These are phyloP conservation scores for Taphrina pruni DNA, from an alignment of 1,139 yeast genomes.

Conservation along the genomic window DNA sequence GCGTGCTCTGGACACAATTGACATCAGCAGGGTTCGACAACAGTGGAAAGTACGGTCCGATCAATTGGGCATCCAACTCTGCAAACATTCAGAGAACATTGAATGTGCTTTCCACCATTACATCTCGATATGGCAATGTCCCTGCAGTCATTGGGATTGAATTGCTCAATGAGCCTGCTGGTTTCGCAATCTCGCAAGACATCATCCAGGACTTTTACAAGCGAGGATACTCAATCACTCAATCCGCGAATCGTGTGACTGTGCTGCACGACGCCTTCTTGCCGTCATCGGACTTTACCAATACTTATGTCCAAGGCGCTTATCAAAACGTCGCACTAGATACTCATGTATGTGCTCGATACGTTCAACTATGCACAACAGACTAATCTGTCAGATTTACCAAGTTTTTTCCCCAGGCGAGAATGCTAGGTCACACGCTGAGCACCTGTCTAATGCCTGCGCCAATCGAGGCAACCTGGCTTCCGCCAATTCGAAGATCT, in stretches of 20 bases:
- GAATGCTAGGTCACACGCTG: slow-evolving; percentile 62
- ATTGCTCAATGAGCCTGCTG: slow-evolving; percentile 88
- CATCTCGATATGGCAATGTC: slow-evolving; percentile 68
- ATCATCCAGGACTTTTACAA: slow-evolving; percentile 63
- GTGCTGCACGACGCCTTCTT: slow-evolving; percentile 69
- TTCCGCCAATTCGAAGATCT: slow-evolving; percentile 59
- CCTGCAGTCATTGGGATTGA: slow-evolving; percentile 86
- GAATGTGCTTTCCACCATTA: slow-evolving; percentile 56
- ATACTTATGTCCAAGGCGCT: slow-evolving; percentile 37
- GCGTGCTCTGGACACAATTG: not conserved
- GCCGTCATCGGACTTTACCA: slow-evolving; percentile 6
- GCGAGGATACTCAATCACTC: slow-evolving; percentile 62
- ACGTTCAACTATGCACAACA: no score
- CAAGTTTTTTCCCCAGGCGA: slow-evolving; percentile 79
- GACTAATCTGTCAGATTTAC: slow-evolving; percentile 59
- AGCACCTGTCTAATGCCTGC: slow-evolving; percentile 71
- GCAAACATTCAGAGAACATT: slow-evolving; percentile 62
- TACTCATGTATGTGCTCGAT: slow-evolving; percentile 19
- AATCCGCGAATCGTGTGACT: slow-evolving; percentile 50
- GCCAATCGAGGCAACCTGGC: slow-evolving; percentile 60
- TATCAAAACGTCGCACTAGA: slow-evolving; percentile 37
- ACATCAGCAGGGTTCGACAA: slow-evolving; percentile 82
- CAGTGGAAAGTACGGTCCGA: slow-evolving; percentile 77
- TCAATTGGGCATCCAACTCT: slow-evolving; percentile 55
- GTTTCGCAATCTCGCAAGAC: slow-evolving; percentile 66